Evolutionary conservation across 495 filamentous ascomycete genomes (phyloP), one percentile per base, ranked within the genome.

Genomic region (Daldinia loculata): DNA sequence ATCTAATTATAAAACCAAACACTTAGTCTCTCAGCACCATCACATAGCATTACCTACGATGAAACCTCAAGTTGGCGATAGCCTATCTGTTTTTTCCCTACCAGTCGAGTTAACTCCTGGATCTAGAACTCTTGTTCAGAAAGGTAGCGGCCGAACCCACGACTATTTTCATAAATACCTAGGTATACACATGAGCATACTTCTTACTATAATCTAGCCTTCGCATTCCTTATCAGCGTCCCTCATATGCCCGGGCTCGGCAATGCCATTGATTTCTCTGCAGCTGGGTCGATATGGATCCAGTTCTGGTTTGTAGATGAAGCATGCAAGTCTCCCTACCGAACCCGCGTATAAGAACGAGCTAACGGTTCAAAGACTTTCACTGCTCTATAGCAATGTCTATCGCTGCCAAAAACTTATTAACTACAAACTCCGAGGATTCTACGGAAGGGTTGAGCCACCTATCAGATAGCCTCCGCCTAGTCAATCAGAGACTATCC

Each of bases 271-370:
- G 17, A 48, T 24, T 48, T 48, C 19, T 22, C 43, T 22, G 19
- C 2, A 24, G 19, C 19, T 22, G 43, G 43, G 9, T 48, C 43
- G 7, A 48, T 48, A 24, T 48, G 43, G 43, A 48, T 48, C 19
- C 43, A 24, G 19, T 48, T 48, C 17, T 48, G 43, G 43, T 48
- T 48, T 48, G 19, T 48, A 48, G 43, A 48, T 48, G 43, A 48
- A 48, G 43, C 43, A 19, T 48, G 43, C n/a, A 48, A 48, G 8
- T 12, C 9, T 0, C 43, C 4, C 41, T 4, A n/a, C 34, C 34
- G 34, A 36, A 36, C 34, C 34, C 34, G 12, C 34, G 34, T 2
- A 41, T 41, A 17, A 17, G 2, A 41, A 15, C 6, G 6, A 41
- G 5, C 39, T 41, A 41, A 41, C 4, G 4, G 43, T 4, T 15